Conservation (phyloP, 345 rosid species). For the Salix koriyanagi region DNA sequence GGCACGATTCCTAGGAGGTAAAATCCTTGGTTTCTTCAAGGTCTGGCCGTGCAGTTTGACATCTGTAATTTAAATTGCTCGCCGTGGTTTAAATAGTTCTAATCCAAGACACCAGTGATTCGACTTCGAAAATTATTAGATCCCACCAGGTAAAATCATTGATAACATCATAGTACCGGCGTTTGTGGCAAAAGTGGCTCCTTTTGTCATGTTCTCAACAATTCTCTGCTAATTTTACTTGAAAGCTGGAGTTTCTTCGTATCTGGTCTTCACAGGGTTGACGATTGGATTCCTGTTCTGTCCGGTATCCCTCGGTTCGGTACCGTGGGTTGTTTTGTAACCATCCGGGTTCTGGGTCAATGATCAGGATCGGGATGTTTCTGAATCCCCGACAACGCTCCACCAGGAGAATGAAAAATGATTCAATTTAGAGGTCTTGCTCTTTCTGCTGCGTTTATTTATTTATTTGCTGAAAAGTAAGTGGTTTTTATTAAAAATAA, state of each 20-base stretch:
- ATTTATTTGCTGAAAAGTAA: no score
- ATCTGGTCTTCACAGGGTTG: neutral
- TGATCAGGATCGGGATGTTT: neutral
- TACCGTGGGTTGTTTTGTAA: neutral
- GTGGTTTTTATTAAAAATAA: no score
- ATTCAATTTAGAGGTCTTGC: neutral
- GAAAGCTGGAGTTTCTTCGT: neutral
- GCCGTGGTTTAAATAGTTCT: neutral
- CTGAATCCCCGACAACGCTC: neutral
- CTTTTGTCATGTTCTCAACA: neutral
- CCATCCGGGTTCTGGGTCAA: neutral
- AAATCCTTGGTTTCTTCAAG: neutral
- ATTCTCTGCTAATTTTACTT: neutral
- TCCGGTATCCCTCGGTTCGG: neutral
- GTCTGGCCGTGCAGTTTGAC: neutral
- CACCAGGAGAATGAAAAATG: neutral
- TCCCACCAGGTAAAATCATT: neutral
- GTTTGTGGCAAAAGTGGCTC: neutral
- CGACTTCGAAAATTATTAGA: neutral
- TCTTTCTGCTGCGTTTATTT: no score
- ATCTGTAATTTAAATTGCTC: neutral
- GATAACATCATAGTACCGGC: no score
- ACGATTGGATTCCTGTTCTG: neutral
- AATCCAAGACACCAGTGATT: neutral
- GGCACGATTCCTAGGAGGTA: neutral